A percentile compares a stretch with the other conserved stretches of the same genome.
These are phyloP conservation scores for Cryptococcus floricola DNA, from an alignment of 1,284 basidiomycete species.

Conservation along the genomic window DNA sequence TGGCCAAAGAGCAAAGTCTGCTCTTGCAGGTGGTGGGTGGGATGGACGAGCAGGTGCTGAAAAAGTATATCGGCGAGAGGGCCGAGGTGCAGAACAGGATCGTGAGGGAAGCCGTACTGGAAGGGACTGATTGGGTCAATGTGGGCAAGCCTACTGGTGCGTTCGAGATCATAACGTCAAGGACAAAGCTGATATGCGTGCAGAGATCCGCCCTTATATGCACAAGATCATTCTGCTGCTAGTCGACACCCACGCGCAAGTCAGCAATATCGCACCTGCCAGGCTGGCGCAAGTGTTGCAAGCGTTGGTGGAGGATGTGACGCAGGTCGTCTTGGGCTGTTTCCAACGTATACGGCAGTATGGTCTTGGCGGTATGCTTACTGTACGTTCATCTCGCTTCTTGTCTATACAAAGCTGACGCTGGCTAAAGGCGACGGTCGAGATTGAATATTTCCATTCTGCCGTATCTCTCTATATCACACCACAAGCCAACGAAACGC, in stretches of 20 bases:
- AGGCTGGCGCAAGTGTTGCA: slow-evolving; percentile 79
- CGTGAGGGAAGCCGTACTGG: slow-evolving; percentile 73
- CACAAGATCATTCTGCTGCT: slow-evolving; percentile 82
- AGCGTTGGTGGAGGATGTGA: slow-evolving; percentile 75
- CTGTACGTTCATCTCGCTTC: slow-evolving; percentile 56
- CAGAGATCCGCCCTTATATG: slow-evolving; percentile 93
- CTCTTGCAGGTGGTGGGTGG: slow-evolving; percentile 73
- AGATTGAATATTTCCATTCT: slow-evolving; percentile 98
- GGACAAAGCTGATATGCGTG: background rate
- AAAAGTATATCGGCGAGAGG: slow-evolving; percentile 79
- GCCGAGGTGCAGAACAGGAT: slow-evolving; percentile 63
- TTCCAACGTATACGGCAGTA: slow-evolving; percentile 84
- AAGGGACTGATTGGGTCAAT: slow-evolving; percentile 85
- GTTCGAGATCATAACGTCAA: slow-evolving; percentile 21
- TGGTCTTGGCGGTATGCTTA: slow-evolving; percentile 97
- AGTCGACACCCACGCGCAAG: slow-evolving; percentile 88
- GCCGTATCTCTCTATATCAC: slow-evolving; percentile 85
- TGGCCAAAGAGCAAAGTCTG: slow-evolving; percentile 72
- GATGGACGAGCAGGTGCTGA: slow-evolving; percentile 82
- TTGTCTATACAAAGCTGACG: background rate
- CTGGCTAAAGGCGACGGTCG: slow-evolving; percentile 75
- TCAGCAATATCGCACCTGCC: slow-evolving; percentile 70
- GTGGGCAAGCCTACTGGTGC: slow-evolving; percentile 80
- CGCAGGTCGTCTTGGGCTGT: slow-evolving; percentile 72
- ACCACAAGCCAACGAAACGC: slow-evolving; percentile 67